Evolutionary conservation across 2,329 filamentous ascomycete genomes (phyloP).

Genomic region (Exophiala alcalophila): DNA sequence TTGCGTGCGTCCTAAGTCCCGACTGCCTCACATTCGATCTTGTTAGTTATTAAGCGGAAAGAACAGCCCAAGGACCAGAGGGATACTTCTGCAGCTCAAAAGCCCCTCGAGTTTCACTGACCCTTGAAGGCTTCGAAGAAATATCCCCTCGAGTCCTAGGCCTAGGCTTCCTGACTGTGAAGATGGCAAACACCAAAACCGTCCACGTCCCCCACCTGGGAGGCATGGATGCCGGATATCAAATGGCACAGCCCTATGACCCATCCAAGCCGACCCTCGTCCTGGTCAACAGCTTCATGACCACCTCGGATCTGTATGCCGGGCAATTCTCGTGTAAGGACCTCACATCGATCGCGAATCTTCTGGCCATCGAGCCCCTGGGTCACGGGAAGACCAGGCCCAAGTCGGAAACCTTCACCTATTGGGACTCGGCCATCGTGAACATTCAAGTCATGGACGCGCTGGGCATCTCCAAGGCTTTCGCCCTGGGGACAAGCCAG

Average conservation of each 20-base stretch:
- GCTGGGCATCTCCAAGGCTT: conserved; percentile 30
- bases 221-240: conserved; percentile 50
- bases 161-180: conserved; percentile 1
- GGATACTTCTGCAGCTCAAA: too few species aligned
- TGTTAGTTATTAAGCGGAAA: too few species aligned
- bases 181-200: conserved; percentile 30
- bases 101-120: too few species aligned
- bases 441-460: conserved; percentile 33
- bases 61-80: too few species aligned
- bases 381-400: conserved; percentile 51
- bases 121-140: too few species aligned
- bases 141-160: too few species aligned
- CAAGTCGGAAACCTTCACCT: conserved; percentile 49
- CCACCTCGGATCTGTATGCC: conserved; percentile 46
- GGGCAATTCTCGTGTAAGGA: conserved; percentile 39
- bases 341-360: conserved; percentile 44
- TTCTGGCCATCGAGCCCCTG: conserved; percentile 54
- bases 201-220: conserved; percentile 50
- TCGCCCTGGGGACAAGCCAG: conserved; percentile 51
- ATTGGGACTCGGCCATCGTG: conserved; percentile 56
- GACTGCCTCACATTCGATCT: too few species aligned
- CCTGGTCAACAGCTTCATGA: conserved; percentile 53
- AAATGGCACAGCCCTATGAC: conserved; percentile 47
- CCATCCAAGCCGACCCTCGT: conserved; percentile 51
- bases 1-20: too few species aligned